Evolutionary conservation across 2,329 filamentous ascomycete species (phyloP).

Genomic region (Colletotrichum navitas): DNA sequence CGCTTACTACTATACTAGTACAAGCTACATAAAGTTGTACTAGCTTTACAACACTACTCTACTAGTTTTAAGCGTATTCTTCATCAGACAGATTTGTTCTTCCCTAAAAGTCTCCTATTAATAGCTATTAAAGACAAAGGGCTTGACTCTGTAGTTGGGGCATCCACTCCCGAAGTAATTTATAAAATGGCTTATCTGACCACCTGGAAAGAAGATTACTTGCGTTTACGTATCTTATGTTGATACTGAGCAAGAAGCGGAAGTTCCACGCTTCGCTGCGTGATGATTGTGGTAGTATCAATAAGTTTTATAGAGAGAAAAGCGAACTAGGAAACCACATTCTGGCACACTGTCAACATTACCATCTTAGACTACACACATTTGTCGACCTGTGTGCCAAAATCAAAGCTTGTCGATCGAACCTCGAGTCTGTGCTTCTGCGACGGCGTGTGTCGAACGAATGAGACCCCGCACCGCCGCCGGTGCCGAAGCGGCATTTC

Average conservation of each 20-base stretch:
- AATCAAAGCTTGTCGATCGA: not conserved
- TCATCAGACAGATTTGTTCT: not conserved
- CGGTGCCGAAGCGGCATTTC: conserved; percentile 17
- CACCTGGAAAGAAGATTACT: not conserved
- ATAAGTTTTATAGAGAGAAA: not conserved
- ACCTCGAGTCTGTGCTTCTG: conserved; percentile 6
- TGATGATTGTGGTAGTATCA: not conserved
- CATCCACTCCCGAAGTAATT: not conserved
- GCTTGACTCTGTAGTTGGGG: not conserved
- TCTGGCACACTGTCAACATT: not conserved
- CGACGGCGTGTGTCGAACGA: not conserved
- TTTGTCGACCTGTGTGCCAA: too few relatives aligned
- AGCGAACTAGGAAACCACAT: not conserved
- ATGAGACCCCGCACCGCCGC: not conserved
- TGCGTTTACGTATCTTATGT: not conserved
- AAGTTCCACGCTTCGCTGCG: not conserved
- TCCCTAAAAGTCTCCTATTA: not conserved
- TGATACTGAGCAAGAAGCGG: not conserved
- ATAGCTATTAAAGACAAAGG: not conserved
- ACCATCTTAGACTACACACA: too few relatives aligned
- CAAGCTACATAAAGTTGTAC: too few relatives aligned
- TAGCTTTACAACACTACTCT: too few relatives aligned
- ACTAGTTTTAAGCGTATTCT: not conserved
- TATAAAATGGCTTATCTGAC: not conserved
- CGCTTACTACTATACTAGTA: too few relatives aligned